Base-by-base conservation (phyloP, 495 filamentous ascomycete genomes). In the Mytilinidion resinicola region DNA sequence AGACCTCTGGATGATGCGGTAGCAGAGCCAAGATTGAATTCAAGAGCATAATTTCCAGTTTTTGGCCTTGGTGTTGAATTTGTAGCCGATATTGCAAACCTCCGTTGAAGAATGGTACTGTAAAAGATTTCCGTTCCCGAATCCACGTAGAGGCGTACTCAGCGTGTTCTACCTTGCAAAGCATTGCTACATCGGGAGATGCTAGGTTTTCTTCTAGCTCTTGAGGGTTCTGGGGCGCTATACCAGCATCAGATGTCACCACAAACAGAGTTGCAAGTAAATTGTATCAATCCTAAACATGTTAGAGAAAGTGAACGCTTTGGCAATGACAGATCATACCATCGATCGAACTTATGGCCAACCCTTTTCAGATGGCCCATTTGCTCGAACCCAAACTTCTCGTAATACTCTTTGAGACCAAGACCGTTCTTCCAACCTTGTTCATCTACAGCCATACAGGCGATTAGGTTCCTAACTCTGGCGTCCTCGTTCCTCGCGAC, bases 391-490 rank as follows among this genome's bases (percentile, higher is more conserved):
- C 64, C 61, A 42, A 57, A 59, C 35, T 51, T 53, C 19, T 65
- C 52, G 44, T 67, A 66, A 44, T 37, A 66, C 41, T 61, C 56
- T 53, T 57, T 51, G 30, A 67, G 37, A 20, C 42, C 64, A 7
- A 60, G 54, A n/a, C 61, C 60, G 10, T 56, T 49, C 7, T 50
- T 57, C 57, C 50, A 47, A 9, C 35, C 20, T 3, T 51, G 43
- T 39, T 60, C 61, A 37, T 63, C 56, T 4, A 63, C 56, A 19
- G 56, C 51, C 60, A 66, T 66, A 34, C 63, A 63, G 5, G 57
- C 64, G 2, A 63, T 60, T 8, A 67, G 43, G 20, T 55, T 35
- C 21, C 64, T 49, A 35, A 64, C 37, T 38, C 38, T 54, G 0
- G 35, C 41, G 21, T 63, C 63, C 12, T 66, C 56, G 37, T 9